These are phyloP conservation scores for Fusarium sp. DNA, from an alignment of 2,329 filamentous ascomycete species.

Conservation along the genomic window DNA sequence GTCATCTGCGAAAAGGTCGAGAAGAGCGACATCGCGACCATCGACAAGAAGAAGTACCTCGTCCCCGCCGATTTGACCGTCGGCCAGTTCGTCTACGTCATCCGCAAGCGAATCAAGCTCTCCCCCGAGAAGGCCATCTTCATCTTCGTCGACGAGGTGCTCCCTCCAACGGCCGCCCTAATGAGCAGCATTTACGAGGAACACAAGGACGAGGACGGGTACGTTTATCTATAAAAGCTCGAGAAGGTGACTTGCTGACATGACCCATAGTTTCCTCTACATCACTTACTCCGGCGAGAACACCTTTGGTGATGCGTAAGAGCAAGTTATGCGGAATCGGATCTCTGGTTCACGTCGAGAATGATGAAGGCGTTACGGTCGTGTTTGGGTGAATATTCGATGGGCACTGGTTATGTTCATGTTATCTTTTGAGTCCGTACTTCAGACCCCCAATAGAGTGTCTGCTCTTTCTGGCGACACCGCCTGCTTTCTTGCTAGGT, in stretches of 20 bases:
- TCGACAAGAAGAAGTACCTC: conserved; percentile 99
- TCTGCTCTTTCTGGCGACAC: conserved; percentile 30
- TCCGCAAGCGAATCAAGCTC: conserved; percentile 99
- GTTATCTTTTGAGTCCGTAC: conserved; percentile 39
- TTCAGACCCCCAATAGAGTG: conserved; percentile 43
- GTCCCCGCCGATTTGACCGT: conserved; percentile 98
- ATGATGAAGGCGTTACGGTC: conserved; percentile 56
- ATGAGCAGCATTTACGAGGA: conserved; percentile 99
- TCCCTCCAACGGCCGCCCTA: conserved; percentile 94
- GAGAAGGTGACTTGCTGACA: conserved; percentile 32
- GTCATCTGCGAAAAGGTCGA: conserved; percentile 99
- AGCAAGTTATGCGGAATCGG: conserved; percentile 34
- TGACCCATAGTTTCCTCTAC: conserved; percentile 85
- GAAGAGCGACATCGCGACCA: conserved; percentile 98
- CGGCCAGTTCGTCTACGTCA: conserved; percentile 99
- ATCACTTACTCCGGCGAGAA: conserved; percentile 99
- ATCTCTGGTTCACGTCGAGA: conserved; percentile 42
- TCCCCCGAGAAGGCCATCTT: conserved; percentile 99
- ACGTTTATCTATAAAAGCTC: conserved; percentile 48
- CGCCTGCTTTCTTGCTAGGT: conserved; percentile 17
- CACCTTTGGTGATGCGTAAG: conserved; percentile 79
- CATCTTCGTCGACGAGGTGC: conserved; percentile 99
- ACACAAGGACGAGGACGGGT: conserved; percentile 89
- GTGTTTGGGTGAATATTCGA: conserved; percentile 49
- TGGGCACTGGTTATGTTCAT: conserved; percentile 48